Conservation (phyloP, 139 green algal genomes). For the Desmodesmus armatus region DNA sequence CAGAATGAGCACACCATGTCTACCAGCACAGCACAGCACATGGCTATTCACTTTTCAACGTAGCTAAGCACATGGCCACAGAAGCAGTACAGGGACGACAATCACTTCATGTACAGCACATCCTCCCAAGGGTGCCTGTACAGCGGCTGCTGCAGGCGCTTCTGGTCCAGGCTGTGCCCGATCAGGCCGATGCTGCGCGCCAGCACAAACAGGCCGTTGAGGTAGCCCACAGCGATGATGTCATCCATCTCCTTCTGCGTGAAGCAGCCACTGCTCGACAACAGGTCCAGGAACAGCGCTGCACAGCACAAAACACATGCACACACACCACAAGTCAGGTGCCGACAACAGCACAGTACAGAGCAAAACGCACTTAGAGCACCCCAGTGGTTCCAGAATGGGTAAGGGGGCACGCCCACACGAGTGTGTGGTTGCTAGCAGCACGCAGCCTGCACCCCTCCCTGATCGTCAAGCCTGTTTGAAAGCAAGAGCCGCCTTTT, state of each 20-base stretch:
- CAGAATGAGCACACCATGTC: neutral
- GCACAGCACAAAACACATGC: no score
- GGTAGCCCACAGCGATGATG: constrained; percentile 85
- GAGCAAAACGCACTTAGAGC: no score
- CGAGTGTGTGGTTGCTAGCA: no score
- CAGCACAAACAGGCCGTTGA: constrained; percentile 97
- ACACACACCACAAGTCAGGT: no score
- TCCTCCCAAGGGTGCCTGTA: constrained; percentile 91
- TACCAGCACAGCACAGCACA: neutral
- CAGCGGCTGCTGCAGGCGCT: constrained; percentile 89
- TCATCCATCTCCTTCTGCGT: constrained; percentile 54
- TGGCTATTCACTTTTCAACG: neutral
- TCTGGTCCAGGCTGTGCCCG: constrained; percentile 94
- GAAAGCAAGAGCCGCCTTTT: no score
- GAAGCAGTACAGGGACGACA: neutral
- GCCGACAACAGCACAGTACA: no score
- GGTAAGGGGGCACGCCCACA: no score
- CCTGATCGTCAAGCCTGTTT: no score
- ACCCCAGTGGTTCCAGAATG: no score
- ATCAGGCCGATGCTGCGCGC: constrained; percentile 94
- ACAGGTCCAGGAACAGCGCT: constrained; percentile 94
- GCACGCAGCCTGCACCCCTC: no score
- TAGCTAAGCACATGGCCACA: neutral
- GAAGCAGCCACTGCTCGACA: constrained; percentile 72
- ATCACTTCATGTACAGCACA: constrained; percentile 20